Base-by-base conservation (phyloP, 163 green algal species). In the Scenedesmus sp. region DNA sequence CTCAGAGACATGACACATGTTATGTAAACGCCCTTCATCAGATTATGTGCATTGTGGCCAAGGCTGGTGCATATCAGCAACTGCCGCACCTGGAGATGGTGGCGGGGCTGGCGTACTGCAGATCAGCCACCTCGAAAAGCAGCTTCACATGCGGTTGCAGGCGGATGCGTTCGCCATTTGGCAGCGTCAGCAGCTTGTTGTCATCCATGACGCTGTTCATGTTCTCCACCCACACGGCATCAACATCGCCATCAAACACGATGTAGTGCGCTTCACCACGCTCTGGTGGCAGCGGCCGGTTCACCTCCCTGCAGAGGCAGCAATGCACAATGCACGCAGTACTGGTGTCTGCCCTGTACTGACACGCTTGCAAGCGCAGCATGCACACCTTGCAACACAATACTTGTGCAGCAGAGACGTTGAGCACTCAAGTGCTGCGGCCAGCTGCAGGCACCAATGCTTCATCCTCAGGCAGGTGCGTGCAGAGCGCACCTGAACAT, bases 141-240 rank as follows among this genome's bases (percentile, higher is more conserved):
- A 98, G 93, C 86, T 97, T 97, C 90, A 94, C 97, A 92, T 98
- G 95, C 42, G 95, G 93, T 91, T 97, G 95, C 86, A 99, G 91
- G 1, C 96, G 93, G 89, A 99, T 99, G 83, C 97, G 96, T 93
- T 99, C 96, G n/a, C 97, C 96, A 90, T 99, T 98, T 42, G 97
- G 96, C 89, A 99, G 95, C n/a, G 96, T 98, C 43, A 99, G 94
- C 85, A 99, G 95, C 92, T 97, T 97, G 95, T 99, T 99, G 92
- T 99, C 97, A 91, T 99, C 97, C 97, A 99, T 98, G 15, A 98
- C 96, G 68, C 91, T 96, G 94, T 99, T 99, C 96, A 99, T 98
- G 94, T 98, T 98, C 93, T 99, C 97, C 83, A 99, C 97, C 97
- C 97, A 99, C 92, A 98, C 95, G 26, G 97, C 97, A 83, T 99